phyloP scores from a whole-genome alignment of 116 monocot species.

The Phalaenopsis hybrid region DNA sequence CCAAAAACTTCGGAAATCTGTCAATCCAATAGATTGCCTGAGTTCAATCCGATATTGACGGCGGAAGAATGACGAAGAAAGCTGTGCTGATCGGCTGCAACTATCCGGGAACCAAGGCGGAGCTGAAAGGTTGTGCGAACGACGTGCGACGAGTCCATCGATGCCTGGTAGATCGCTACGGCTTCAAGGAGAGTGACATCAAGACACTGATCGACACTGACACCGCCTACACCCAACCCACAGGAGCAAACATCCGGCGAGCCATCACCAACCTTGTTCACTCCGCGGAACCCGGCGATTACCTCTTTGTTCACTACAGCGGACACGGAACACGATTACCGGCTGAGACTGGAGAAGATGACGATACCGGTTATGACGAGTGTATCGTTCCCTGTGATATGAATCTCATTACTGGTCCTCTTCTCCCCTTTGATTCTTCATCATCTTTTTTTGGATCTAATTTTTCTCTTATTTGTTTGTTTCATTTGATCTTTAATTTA shows the following conservation, averaged over 20 bases:
- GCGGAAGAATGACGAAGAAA: too few species aligned
- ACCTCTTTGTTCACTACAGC: conserved; percentile 26
- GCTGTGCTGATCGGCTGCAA: too few species aligned
- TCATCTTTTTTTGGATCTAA: not conserved
- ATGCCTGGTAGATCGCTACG: conserved; percentile 25
- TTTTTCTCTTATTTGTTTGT: not conserved
- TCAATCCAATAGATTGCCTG: too few species aligned
- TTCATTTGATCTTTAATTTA: not conserved
- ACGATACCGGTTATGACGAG: conserved; percentile 27
- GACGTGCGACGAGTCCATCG: conserved; percentile 19
- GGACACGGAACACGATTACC: conserved; percentile 24
- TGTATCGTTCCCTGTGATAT: conserved; percentile 30
- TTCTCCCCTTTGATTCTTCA: not conserved
- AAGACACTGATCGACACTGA: conserved; percentile 20
- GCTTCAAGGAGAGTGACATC: conserved; percentile 24
- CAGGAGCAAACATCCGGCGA: conserved; percentile 21
- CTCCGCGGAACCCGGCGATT: conserved; percentile 13
- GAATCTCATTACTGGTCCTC: conserved; percentile 16
- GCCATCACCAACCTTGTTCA: conserved; percentile 13
- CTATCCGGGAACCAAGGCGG: too few species aligned
- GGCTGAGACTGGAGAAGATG: conserved; percentile 21
- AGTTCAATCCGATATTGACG: too few species aligned
- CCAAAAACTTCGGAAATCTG: too few species aligned
- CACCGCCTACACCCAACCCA: conserved; percentile 14
- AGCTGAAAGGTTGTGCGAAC: too few species aligned